Base-by-base conservation (phyloP, 371 early-diverging fungal species). In the Sanchytrium tribonematis region DNA sequence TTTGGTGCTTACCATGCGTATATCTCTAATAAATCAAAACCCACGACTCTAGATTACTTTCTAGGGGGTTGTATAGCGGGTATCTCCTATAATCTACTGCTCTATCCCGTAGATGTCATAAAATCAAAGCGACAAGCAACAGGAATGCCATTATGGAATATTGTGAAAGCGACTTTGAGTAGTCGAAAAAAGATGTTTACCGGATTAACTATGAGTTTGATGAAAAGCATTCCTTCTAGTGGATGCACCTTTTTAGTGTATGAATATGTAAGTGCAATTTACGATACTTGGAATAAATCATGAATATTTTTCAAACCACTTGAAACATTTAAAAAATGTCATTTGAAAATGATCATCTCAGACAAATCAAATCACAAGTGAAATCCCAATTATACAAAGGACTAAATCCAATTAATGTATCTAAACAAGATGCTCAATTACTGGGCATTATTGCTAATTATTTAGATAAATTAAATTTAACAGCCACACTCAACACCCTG, bases 101-200 rank as follows among this genome's bases (percentile, higher is more conserved):
- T 91, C 31, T 96, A 88, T 75, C 97, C 97, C 1, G 91, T 89
- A 2, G 97, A 96, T 76, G 88, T 90, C 22, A 85, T 96, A 74
- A 96, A 96, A 77, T 87, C 87, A 66, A 86, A 87, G 29, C 87
- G 89, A 83, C 97, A 96, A 77, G 91, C 91, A 0, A 84, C 82
- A 69, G 88, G 87, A 69, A 80, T 22, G 70, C 75, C 0, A 66
- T n/a, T 28, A 16, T 17, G 1, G 30, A 30, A 29, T 29, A 31
- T 31, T 30, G 0, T 70, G 30, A 31, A 83, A 68, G 5, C 66
- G 72, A 1, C 77, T 75, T 66, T 0, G 29, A 17, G 1, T 28
- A 17, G 85, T 85, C 0, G 83, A 83, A 5, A 77, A 77, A 67
- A 81, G 83, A 12, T 96, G 74, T 96, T 91, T 75, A 82, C 90